Percentiles rank a stretch among this genome's conserved stretches.
phyloP scores from a whole-genome alignment of 805 yeast genomes.

The Ogataea nitratoaversa region DNA sequence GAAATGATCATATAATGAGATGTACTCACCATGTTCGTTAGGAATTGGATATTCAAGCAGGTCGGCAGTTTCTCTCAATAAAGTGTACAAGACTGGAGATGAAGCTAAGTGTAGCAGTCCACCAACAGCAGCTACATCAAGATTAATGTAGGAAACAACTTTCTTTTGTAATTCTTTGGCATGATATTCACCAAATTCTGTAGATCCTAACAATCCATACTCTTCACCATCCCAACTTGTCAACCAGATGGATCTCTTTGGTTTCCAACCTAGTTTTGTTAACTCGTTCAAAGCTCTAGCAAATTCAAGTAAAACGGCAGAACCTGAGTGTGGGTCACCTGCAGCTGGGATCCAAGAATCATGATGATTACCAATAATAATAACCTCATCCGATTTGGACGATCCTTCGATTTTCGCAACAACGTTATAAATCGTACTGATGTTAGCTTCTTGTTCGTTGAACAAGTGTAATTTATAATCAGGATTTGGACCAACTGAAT shows the following conservation, averaged over 20 bases:
- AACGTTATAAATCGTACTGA: conserved; percentile 59
- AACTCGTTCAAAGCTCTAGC: conserved; percentile 56
- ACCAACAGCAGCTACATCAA: conserved; percentile 66
- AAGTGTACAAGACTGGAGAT: conserved; percentile 53
- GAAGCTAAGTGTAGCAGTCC: conserved; percentile 45
- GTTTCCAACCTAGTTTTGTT: conserved; percentile 60
- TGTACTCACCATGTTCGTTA: conserved; percentile 13
- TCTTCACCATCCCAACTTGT: conserved; percentile 85
- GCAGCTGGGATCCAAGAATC: conserved; percentile 83
- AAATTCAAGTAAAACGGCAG: conserved; percentile 60
- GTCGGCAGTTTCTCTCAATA: conserved; percentile 42
- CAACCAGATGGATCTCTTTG: conserved; percentile 62
- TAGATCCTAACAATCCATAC: conserved; percentile 67
- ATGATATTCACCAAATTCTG: conserved; percentile 70
- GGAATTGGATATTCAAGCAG: conserved; percentile 41
- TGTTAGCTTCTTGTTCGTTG: conserved; percentile 58
- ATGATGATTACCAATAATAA: conserved; percentile 70
- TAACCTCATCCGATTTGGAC: conserved; percentile 45
- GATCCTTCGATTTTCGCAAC: conserved; percentile 57
- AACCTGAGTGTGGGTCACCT: conserved; percentile 74
- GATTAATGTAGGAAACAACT: conserved; percentile 63
- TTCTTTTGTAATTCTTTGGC: conserved; percentile 40
- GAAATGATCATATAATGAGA: conserved; percentile 35
- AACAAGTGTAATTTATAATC: conserved; percentile 45
- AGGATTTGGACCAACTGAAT: conserved; percentile 35